phyloP scores from a whole-genome alignment of 2,329 filamentous ascomycete genomes.

The Fusarium fujikuroi region DNA sequence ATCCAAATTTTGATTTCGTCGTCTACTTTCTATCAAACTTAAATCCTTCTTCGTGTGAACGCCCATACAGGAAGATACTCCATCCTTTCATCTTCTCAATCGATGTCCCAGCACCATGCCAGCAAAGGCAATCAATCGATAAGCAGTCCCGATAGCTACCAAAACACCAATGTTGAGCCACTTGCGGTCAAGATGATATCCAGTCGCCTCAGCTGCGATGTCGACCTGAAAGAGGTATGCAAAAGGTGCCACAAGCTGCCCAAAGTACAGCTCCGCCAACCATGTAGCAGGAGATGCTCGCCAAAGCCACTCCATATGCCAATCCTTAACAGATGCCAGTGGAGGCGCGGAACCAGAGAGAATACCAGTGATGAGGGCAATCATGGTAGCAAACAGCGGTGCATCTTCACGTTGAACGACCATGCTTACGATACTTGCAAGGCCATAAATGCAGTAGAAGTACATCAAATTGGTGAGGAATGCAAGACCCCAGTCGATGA shows the following conservation, averaged over 20 bases:
- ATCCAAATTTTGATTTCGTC: neutral
- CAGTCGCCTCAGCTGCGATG: slow-evolving; percentile 54
- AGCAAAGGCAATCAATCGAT: slow-evolving; percentile 56
- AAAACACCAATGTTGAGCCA: slow-evolving; percentile 58
- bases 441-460: slow-evolving; percentile 68
- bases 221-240: slow-evolving; percentile 63
- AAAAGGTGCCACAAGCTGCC: slow-evolving; percentile 60
- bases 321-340: slow-evolving; percentile 58
- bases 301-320: slow-evolving; percentile 68
- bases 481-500: slow-evolving; percentile 60
- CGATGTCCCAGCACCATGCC: slow-evolving; percentile 39
- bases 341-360: slow-evolving; percentile 64
- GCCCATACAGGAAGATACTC: neutral
- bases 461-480: slow-evolving; percentile 64
- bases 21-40: neutral
- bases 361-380: slow-evolving; percentile 63
- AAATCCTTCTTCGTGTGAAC: neutral
- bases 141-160: slow-evolving; percentile 56
- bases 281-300: slow-evolving; percentile 63
- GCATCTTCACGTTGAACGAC: slow-evolving; percentile 65
- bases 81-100: slow-evolving; percentile 31
- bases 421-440: slow-evolving; percentile 64
- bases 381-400: slow-evolving; percentile 65
- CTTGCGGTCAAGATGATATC: slow-evolving; percentile 58
- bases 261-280: slow-evolving; percentile 67